These are phyloP conservation scores for Globisporangium parvum DNA, from an alignment of 352 stramenopile genomes.

Conservation along the genomic window DNA sequence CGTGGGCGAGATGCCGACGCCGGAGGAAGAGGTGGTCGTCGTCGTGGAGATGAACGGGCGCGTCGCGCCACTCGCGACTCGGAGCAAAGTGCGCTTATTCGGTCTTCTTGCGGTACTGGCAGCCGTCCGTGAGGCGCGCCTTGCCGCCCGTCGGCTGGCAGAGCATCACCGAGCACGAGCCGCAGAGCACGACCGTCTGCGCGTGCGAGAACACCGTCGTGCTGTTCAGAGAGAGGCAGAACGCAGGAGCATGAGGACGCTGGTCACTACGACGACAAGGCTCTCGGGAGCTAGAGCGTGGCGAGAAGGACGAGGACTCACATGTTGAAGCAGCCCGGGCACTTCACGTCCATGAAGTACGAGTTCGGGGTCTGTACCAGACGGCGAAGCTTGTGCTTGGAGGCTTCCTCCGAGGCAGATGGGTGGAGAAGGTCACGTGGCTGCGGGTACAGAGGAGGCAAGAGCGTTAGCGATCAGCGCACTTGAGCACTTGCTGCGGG, in stretches of 20 bases:
- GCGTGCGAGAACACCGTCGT: constrained; percentile 99
- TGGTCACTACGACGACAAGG: background rate
- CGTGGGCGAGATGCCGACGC: no score
- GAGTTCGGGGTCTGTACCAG: constrained; percentile 99
- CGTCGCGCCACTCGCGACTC: no score
- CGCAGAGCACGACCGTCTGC: constrained; percentile 97
- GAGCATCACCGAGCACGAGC: constrained; percentile 96
- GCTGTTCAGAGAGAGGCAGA: constrained; percentile 18
- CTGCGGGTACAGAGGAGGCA: constrained; percentile 21
- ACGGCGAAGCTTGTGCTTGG: constrained; percentile 99
- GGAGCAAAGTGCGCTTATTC: constrained; percentile 80
- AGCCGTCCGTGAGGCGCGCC: constrained; percentile 97
- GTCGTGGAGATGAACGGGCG: no score
- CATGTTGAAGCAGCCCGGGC: constrained; percentile 99
- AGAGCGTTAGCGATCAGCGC: no score
- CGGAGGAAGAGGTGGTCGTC: no score
- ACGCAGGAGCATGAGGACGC: background rate
- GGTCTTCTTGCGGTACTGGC: constrained; percentile 99
- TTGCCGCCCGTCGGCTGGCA: constrained; percentile 98
- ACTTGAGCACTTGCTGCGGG: no score
- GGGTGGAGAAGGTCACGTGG: constrained; percentile 97
- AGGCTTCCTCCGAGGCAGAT: constrained; percentile 91
- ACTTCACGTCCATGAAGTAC: constrained; percentile 99
- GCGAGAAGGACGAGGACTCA: constrained; percentile 16
- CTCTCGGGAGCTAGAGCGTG: background rate